A percentile compares a stretch with the other conserved stretches of the same genome.
Conservation (phyloP, 352 stramenopile genomes). For the Pythium biforme region DNA sequence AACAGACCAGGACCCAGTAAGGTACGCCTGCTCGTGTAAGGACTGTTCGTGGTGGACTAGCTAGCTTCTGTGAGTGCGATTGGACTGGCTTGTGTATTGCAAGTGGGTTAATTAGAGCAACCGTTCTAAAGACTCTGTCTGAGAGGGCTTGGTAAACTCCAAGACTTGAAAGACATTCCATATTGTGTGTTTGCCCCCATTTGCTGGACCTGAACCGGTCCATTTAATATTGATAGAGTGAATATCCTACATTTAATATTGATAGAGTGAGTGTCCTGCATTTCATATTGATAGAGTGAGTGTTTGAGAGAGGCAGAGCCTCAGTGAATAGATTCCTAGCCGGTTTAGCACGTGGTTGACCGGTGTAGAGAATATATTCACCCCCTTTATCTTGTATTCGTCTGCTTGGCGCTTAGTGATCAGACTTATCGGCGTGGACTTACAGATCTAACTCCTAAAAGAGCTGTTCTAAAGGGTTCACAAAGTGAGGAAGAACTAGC, state of each 20-base stretch:
- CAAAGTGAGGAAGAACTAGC: background rate
- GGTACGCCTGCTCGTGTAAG: background rate
- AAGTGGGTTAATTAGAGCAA: background rate
- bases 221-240: background rate
- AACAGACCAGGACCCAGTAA: background rate
- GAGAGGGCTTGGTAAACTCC: constrained; percentile 1
- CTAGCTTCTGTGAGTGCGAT: background rate
- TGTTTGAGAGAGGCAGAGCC: too few relatives aligned
- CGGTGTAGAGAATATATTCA: background rate
- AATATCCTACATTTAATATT: background rate
- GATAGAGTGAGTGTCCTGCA: background rate
- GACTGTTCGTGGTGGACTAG: background rate
- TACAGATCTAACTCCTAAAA: background rate
- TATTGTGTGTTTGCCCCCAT: constrained; percentile 3
- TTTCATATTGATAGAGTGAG: background rate
- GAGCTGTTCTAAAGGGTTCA: background rate
- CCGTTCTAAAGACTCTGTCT: constrained; percentile 2
- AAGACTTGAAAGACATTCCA: constrained; percentile 1
- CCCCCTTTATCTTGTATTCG: background rate
- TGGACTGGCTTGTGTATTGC: background rate
- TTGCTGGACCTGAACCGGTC: background rate
- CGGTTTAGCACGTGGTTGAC: background rate
- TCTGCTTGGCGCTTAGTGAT: background rate
- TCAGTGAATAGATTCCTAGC: too few relatives aligned
- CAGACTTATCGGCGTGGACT: background rate